A percentile compares a stretch with the other conserved stretches of the same genome.
Conservation (phyloP, 306 rosid genomes). For the Argentina anserina region DNA sequence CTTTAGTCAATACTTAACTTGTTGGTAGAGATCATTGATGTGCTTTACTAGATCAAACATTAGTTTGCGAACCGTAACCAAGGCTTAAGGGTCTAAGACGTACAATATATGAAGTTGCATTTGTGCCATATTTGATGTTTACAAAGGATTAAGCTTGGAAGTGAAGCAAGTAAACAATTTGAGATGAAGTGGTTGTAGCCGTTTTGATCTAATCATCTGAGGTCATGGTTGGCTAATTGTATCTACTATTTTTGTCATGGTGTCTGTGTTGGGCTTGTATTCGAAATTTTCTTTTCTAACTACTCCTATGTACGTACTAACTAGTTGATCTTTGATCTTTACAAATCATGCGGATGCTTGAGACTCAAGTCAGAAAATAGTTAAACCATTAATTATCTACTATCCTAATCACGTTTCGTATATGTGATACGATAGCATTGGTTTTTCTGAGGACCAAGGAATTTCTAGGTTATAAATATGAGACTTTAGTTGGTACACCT, state of each 20-base stretch:
- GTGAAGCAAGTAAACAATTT: background rate
- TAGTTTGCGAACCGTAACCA: background rate
- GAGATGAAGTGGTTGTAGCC: background rate
- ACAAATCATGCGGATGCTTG: background rate
- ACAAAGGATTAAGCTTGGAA: background rate
- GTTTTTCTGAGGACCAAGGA: background rate
- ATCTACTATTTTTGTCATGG: background rate
- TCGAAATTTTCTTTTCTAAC: background rate
- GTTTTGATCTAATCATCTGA: background rate
- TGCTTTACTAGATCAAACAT: background rate
- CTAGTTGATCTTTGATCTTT: background rate
- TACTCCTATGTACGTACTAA: background rate
- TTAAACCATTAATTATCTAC: background rate
- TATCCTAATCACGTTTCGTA: background rate
- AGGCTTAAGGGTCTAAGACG: background rate
- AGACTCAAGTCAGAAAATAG: background rate
- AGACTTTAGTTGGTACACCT: constrained; percentile 6
- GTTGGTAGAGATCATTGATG: no score
- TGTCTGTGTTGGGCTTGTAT: background rate
- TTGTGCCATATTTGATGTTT: background rate
- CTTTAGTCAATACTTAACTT: background rate
- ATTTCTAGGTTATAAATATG: background rate
- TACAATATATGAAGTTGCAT: background rate
- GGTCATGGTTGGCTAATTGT: background rate
- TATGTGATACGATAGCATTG: background rate